phyloP scores from a whole-genome alignment of 495 filamentous ascomycete species.

The Alectoria sarmentosa region DNA sequence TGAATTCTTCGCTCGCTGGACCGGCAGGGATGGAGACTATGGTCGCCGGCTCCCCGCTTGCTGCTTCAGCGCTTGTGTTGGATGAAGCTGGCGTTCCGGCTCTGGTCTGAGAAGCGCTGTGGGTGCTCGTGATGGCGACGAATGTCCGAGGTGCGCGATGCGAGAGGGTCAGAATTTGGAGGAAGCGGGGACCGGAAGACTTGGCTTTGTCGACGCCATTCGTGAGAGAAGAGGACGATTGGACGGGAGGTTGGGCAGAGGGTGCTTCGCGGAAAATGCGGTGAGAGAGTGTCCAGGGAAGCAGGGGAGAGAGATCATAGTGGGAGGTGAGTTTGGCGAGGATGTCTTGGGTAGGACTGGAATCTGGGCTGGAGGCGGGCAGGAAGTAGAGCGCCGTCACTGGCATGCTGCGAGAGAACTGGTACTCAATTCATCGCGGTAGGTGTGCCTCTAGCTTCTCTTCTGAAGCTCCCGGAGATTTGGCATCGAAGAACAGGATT shows the following conservation, averaged over 20 bases:
- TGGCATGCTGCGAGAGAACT: not conserved
- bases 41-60: slow-evolving; percentile 6
- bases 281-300: slow-evolving; percentile 18
- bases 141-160: slow-evolving; percentile 16
- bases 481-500: not conserved
- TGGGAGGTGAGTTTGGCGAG: slow-evolving; percentile 14
- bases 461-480: not conserved
- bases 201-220: slow-evolving; percentile 8
- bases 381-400: slow-evolving; percentile 18
- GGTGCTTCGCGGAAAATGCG: slow-evolving; percentile 25
- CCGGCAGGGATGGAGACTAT: slow-evolving; percentile 15
- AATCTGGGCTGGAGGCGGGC: slow-evolving; percentile 10
- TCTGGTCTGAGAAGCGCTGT: not conserved
- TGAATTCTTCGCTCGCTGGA: slow-evolving; percentile 22
- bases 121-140: slow-evolving; percentile 14
- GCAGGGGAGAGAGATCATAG: slow-evolving; percentile 14
- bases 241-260: not conserved
- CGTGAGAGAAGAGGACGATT: not conserved
- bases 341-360: slow-evolving; percentile 17
- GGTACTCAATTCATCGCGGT: not conserved
- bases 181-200: slow-evolving; percentile 11
- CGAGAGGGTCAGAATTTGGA: slow-evolving; percentile 23
- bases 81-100: slow-evolving; percentile 10
- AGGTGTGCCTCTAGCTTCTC: not conserved
- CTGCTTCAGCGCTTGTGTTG: slow-evolving; percentile 10